These are phyloP conservation scores for Boechera stricta DNA, from an alignment of 345 rosid genomes.

Conservation along the genomic window DNA sequence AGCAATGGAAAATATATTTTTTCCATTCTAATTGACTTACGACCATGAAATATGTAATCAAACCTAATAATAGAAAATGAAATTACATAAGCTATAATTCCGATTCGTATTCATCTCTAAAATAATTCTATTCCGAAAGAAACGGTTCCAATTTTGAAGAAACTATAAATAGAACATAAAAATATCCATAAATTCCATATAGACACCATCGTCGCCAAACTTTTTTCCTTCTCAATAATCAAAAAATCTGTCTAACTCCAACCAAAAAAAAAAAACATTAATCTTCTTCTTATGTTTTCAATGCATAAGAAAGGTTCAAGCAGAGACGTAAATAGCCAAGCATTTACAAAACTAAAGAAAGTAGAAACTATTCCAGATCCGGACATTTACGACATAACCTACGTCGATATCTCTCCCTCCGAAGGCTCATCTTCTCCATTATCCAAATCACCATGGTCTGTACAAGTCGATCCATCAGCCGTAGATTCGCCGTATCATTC, in stretches of 20 bases:
- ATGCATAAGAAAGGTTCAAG: conserved; percentile 40
- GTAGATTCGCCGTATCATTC: conserved; percentile 21
- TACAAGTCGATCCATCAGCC: conserved; percentile 33
- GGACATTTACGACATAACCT: conserved; percentile 38
- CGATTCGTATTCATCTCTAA: not conserved
- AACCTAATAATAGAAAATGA: conserved; percentile 4
- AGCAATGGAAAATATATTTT: no score
- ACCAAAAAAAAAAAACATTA: not conserved
- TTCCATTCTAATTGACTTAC: no score
- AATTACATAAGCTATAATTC: not conserved
- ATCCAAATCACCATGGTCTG: conserved; percentile 73
- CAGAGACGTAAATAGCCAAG: conserved; percentile 47
- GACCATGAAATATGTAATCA: no score
- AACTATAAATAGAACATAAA: conserved; percentile 27
- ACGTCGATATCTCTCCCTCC: conserved; percentile 40
- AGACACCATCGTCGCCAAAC: conserved; percentile 23
- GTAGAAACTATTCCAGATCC: conserved; percentile 39
- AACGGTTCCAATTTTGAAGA: conserved; percentile 22
- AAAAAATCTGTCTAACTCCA: not conserved
- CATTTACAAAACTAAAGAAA: conserved; percentile 43
- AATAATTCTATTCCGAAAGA: conserved; percentile 13
- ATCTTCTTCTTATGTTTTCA: conserved; percentile 7
- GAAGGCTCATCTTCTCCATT: conserved; percentile 49
- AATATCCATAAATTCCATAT: not conserved
- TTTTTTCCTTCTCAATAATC: not conserved